A percentile compares a stretch with the other conserved stretches of the same genome.
phyloP scores from a whole-genome alignment of 2,329 filamentous ascomycete species.

The Daldinia sp. region DNA sequence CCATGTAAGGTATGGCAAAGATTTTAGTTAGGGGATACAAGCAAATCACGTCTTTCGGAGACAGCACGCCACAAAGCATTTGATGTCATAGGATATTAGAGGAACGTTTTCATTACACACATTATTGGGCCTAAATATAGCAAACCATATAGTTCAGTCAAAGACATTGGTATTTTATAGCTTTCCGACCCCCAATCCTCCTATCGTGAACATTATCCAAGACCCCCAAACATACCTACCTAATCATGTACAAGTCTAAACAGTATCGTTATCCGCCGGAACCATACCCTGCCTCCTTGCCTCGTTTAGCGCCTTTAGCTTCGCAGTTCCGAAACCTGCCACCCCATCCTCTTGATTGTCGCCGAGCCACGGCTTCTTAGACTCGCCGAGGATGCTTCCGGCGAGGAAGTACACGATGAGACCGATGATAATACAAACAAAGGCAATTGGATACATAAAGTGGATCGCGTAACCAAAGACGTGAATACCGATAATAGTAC shows the following conservation, averaged over 20 bases:
- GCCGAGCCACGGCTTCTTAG: constrained; percentile 94
- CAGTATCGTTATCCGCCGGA: constrained; percentile 11
- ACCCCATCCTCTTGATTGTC: constrained; percentile 83
- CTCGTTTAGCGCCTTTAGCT: constrained; percentile 72
- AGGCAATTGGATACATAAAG: constrained; percentile 94
- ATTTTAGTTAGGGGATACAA: neutral
- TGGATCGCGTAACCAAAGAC: constrained; percentile 84
- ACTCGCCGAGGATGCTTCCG: constrained; percentile 83
- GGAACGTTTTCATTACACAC: neutral
- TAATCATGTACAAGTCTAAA: constrained; percentile 10
- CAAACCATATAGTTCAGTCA: neutral
- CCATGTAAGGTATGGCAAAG: too few relatives aligned
- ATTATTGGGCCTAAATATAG: neutral
- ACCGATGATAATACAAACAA: constrained; percentile 88
- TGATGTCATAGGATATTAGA: neutral
- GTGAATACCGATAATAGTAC: constrained; percentile 87
- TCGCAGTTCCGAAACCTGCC: constrained; percentile 84
- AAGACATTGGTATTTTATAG: constrained; percentile 1
- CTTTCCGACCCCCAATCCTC: neutral
- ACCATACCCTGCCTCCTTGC: constrained; percentile 54
- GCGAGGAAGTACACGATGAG: constrained; percentile 88
- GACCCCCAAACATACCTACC: neutral
- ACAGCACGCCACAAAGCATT: neutral
- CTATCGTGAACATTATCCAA: neutral
- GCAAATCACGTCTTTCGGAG: neutral